Evolutionary conservation across 2,329 filamentous ascomycete genomes (phyloP).

Genomic region (Teratosphaeria destructans): DNA sequence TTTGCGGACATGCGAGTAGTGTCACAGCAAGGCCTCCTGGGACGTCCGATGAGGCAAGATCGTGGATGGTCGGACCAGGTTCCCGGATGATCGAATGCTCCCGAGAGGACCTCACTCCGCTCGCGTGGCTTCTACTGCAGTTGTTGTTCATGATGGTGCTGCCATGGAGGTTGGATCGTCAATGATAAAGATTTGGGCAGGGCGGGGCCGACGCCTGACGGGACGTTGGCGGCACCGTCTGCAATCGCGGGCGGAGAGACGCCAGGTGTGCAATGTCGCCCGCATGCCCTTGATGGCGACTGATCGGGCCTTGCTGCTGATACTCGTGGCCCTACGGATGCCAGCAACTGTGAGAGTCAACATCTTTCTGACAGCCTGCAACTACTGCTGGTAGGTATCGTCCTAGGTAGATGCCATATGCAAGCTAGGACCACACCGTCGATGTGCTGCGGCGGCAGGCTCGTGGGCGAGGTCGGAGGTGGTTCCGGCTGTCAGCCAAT

Average conservation of each 20-base stretch:
- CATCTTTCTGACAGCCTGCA: not conserved
- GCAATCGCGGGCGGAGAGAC: constrained; percentile 11
- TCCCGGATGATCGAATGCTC: constrained; percentile 19
- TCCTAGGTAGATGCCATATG: not conserved
- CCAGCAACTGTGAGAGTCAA: not conserved
- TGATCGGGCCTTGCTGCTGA: not conserved
- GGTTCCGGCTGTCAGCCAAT: constrained; percentile 21
- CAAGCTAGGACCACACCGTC: not conserved
- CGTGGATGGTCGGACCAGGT: constrained; percentile 29
- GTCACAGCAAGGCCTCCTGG: constrained; percentile 25
- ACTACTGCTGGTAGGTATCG: not conserved
- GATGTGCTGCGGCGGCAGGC: constrained; percentile 1
- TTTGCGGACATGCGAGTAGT: constrained; percentile 7
- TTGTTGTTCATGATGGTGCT: not conserved
- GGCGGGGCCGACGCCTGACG: constrained; percentile 24
- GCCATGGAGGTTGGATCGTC: constrained; percentile 19
- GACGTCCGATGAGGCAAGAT: constrained; percentile 35
- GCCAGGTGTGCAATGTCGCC: not conserved
- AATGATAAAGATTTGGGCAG: constrained; percentile 28
- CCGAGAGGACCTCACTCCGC: constrained; percentile 32
- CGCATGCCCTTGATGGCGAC: not conserved
- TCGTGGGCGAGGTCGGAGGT: constrained; percentile 12
- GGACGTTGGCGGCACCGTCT: constrained; percentile 21
- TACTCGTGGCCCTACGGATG: not conserved
- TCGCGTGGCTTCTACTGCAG: constrained; percentile 35